A percentile compares a stretch with the other conserved stretches of the same genome.
These are phyloP conservation scores for Globisporangium carolinianum DNA, from an alignment of 352 stramenopile species.

Conservation along the genomic window DNA sequence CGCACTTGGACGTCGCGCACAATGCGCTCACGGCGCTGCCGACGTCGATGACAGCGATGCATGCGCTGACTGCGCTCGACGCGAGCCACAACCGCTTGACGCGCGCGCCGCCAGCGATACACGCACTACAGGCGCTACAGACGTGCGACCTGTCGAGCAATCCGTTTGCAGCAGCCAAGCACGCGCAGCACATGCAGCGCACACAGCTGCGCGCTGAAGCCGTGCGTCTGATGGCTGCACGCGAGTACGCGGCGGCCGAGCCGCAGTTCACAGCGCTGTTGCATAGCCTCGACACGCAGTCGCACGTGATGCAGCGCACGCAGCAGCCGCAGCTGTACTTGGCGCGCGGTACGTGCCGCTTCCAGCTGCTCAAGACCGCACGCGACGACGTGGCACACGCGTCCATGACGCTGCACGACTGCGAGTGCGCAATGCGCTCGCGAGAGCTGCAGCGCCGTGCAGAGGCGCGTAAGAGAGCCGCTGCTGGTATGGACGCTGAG, in stretches of 20 bases:
- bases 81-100: slow-evolving; percentile 43
- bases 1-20: slow-evolving; percentile 35
- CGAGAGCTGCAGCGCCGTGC: neutral
- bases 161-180: slow-evolving; percentile 23
- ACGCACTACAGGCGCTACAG: slow-evolving; percentile 13
- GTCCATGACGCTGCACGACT: slow-evolving; percentile 12
- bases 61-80: slow-evolving; percentile 28
- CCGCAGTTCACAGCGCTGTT: slow-evolving; percentile 24
- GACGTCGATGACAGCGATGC: slow-evolving; percentile 37
- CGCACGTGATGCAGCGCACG: slow-evolving; percentile 13
- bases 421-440: slow-evolving; percentile 18
- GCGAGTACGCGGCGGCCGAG: slow-evolving; percentile 23
- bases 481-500: too few species aligned
- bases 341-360: slow-evolving; percentile 36
- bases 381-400: slow-evolving; percentile 15
- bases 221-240: slow-evolving; percentile 20
- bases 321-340: slow-evolving; percentile 26
- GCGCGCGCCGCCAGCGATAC: slow-evolving; percentile 19
- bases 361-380: slow-evolving; percentile 25
- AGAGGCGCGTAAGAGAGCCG: too few species aligned
- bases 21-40: slow-evolving; percentile 41
- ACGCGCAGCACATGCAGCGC: neutral
- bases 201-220: slow-evolving; percentile 13
- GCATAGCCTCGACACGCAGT: slow-evolving; percentile 10
- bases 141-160: slow-evolving; percentile 65